Base-by-base conservation (phyloP, 768 basidiomycete species). In the Russula griseocarnosa region DNA sequence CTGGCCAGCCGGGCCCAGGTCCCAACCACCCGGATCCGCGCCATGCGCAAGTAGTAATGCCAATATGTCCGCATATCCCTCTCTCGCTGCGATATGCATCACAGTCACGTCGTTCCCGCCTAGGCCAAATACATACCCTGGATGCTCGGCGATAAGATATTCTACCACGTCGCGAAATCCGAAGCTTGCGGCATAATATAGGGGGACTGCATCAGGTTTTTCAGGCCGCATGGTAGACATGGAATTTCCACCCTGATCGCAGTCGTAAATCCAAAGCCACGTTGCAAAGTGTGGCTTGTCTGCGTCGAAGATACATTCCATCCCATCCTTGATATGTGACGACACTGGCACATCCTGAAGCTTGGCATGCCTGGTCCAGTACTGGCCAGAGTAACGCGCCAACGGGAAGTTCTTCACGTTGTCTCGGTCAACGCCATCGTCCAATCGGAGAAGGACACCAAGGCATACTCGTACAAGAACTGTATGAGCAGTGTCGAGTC, bases 401-500 rank as follows among this genome's bases (percentile, higher is more conserved):
- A 55, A 26, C 4, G 55, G 55, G 55, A 42, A 55, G 55, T 5
- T 5, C 26, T 55, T n/a, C 26, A 55, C 44, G 13, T 3, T 42
- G 38, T 55, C 55, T 11, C 3, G 18, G 55, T 55, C 18, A 4
- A 42, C 7, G 13, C 11, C 3, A 20, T 40, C 55, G 10, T 28
- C 40, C 55, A 55, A 24, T 42, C 34, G 38, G 40, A 55, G 55
- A 8, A 55, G 55, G 3, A 55, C 38, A 0, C 55, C 38, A 4
- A 55, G 55, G 26, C 38, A 55, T 11, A 40, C 55, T 42, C 30
- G 55, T 9, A n/a, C 55, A 55, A 55, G 55, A 28, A 42, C 44
- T 3, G 55, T 55, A 18, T 55, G 55, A 9, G 55, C 55, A 20
- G 55, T 1, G 26, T 55, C 55, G 11, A 55, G 24, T 40, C 7